phyloP scores from a whole-genome alignment of 495 filamentous ascomycete genomes.

The Sabuloglossum arenarium region DNA sequence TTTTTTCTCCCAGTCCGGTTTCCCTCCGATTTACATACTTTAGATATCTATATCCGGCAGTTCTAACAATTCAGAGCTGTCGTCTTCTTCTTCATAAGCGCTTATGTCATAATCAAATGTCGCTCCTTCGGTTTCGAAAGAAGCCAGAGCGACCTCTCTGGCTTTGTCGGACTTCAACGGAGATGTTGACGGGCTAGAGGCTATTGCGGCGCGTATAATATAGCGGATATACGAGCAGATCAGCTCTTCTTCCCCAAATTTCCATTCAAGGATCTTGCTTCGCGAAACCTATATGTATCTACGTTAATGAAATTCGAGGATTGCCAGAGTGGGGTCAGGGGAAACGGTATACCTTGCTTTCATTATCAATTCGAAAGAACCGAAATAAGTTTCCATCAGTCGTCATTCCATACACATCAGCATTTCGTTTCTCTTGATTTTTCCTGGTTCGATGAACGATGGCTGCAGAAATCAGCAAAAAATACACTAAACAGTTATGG shows the following conservation, averaged over 20 bases:
- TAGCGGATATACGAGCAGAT: background rate
- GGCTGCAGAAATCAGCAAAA: constrained; percentile 2
- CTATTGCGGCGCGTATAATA: background rate
- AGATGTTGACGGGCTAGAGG: background rate
- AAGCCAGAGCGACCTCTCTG: background rate
- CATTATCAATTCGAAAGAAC: constrained; percentile 1
- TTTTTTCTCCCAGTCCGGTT: background rate
- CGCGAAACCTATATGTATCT: background rate
- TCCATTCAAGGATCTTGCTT: background rate
- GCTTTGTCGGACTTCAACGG: background rate
- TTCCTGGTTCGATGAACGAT: constrained; percentile 4
- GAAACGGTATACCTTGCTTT: background rate
- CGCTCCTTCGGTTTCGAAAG: background rate
- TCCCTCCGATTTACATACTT: background rate
- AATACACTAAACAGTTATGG: background rate
- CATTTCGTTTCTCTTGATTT: constrained; percentile 3
- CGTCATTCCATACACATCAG: constrained; percentile 2
- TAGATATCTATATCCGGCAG: background rate
- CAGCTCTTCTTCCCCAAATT: background rate
- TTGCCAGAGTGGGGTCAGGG: background rate
- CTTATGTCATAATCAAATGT: background rate
- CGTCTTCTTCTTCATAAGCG: background rate
- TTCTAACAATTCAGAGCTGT: background rate
- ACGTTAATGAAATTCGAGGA: background rate
- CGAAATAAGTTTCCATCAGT: constrained; percentile 5